Percentiles rank a stretch among this genome's conserved stretches.
Conservation (phyloP, 345 rosid genomes). For the Gossypium mustelinum region DNA sequence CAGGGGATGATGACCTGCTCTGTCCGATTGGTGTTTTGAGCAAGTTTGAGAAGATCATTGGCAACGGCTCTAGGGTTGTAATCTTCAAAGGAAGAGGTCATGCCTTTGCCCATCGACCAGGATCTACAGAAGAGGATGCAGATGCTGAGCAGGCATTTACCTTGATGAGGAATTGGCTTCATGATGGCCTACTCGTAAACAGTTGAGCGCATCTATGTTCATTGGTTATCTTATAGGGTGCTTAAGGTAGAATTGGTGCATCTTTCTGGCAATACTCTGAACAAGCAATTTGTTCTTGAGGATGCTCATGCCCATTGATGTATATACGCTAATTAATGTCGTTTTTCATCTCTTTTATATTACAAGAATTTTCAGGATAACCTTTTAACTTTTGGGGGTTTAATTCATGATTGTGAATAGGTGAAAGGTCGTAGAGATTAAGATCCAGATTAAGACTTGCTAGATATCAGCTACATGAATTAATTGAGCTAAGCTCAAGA, state of each 20-base stretch:
- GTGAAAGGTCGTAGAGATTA: not conserved
- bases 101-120: constrained; percentile 70
- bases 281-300: not conserved
- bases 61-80: constrained; percentile 44
- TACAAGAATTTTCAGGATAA: not conserved
- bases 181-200: constrained; percentile 34
- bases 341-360: not conserved
- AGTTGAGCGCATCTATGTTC: not conserved
- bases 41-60: constrained; percentile 44
- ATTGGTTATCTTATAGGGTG: not conserved
- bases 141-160: constrained; percentile 77
- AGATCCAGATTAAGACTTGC: not conserved
- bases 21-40: constrained; percentile 45
- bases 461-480: not conserved
- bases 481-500: not conserved
- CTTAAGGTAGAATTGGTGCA: not conserved
- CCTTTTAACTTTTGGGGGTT: not conserved
- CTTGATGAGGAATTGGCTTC: constrained; percentile 67
- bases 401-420: not conserved
- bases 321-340: not conserved
- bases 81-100: constrained; percentile 73
- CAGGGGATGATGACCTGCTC: constrained; percentile 71
- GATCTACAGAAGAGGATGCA: constrained; percentile 63
- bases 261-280: not conserved
- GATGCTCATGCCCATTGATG: not conserved